phyloP scores from a whole-genome alignment of 2,329 filamentous ascomycete genomes.

The Bipolaris oryzae region DNA sequence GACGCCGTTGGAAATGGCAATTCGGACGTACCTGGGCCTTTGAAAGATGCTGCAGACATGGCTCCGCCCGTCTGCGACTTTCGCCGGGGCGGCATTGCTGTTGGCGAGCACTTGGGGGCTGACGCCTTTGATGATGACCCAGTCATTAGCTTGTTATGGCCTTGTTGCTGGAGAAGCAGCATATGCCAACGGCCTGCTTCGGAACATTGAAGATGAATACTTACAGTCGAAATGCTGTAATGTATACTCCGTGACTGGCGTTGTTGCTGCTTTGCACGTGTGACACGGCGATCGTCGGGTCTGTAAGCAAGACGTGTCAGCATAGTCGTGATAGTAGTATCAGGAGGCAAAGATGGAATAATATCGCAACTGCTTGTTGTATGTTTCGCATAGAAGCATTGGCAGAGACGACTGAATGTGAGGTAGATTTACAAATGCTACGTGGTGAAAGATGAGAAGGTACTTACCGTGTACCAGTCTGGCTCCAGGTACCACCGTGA shows the following conservation, averaged over 20 bases:
- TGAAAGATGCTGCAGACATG: conserved; percentile 19
- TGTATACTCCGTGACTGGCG: background rate
- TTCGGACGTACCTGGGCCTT: conserved; percentile 29
- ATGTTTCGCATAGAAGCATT: background rate
- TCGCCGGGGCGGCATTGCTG: conserved; percentile 45
- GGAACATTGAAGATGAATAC: conserved; percentile 1
- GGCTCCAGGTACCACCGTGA: conserved; percentile 26
- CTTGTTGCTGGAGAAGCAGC: conserved; percentile 1
- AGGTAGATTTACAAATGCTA: background rate
- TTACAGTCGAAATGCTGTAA: conserved; percentile 15
- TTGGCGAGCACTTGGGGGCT: conserved; percentile 9
- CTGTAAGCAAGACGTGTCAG: conserved; percentile 29
- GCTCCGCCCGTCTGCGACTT: conserved; percentile 36
- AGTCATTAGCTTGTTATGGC: conserved; percentile 27
- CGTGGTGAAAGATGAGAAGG: conserved; percentile 19
- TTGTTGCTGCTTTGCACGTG: background rate
- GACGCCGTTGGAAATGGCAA: conserved; percentile 14
- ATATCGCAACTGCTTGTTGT: background rate
- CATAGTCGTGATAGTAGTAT: conserved; percentile 13
- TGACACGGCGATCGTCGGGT: conserved; percentile 3
- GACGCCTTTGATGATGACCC: conserved; percentile 14
- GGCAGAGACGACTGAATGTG: background rate
- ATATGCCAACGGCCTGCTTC: background rate
- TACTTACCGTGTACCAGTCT: conserved; percentile 30
- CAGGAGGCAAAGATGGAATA: conserved; percentile 1